Conservation (phyloP, 2,329 filamentous ascomycete species). For the Cordyceps farinosa region DNA sequence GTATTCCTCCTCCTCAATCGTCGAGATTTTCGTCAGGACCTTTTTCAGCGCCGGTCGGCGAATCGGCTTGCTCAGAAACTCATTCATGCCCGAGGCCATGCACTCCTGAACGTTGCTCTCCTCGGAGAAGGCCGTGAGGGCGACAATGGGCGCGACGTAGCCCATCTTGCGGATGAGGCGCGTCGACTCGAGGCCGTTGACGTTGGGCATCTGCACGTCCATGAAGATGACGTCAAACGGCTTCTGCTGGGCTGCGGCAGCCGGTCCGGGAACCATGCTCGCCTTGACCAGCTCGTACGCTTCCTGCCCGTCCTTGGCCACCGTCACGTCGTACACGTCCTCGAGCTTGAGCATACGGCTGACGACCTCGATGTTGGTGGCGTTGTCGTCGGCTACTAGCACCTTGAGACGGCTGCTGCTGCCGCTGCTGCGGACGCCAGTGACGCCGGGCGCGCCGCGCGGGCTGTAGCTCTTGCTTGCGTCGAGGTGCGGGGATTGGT, state of each 20-base stretch:
- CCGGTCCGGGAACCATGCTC: conserved; percentile 49
- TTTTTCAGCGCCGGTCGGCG: conserved; percentile 78
- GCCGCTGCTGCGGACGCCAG: neutral
- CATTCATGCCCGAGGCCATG: conserved; percentile 87
- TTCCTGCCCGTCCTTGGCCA: conserved; percentile 83
- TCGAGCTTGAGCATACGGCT: conserved; percentile 69
- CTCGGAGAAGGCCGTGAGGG: conserved; percentile 84
- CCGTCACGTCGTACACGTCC: conserved; percentile 78
- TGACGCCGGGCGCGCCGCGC: neutral
- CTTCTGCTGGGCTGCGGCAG: conserved; percentile 51
- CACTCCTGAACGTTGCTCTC: conserved; percentile 85
- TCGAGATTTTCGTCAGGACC: conserved; percentile 78
- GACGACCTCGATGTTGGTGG: conserved; percentile 56
- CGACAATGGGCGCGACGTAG: conserved; percentile 84
- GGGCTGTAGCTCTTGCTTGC: neutral
- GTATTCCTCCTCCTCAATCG: conserved; percentile 65
- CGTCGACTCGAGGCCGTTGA: conserved; percentile 85
- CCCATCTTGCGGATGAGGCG: conserved; percentile 81
- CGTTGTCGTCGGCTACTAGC: conserved; percentile 73
- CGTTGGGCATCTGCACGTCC: conserved; percentile 94
- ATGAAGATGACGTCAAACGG: conserved; percentile 90
- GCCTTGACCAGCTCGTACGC: conserved; percentile 82
- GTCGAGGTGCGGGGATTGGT: conserved; percentile 26
- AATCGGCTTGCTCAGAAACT: conserved; percentile 79
- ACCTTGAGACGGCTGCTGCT: conserved; percentile 59